A percentile compares a stretch with the other conserved stretches of the same genome.
Evolutionary conservation across 306 rosid species (phyloP).

Genomic region (Cicer judaicum): DNA sequence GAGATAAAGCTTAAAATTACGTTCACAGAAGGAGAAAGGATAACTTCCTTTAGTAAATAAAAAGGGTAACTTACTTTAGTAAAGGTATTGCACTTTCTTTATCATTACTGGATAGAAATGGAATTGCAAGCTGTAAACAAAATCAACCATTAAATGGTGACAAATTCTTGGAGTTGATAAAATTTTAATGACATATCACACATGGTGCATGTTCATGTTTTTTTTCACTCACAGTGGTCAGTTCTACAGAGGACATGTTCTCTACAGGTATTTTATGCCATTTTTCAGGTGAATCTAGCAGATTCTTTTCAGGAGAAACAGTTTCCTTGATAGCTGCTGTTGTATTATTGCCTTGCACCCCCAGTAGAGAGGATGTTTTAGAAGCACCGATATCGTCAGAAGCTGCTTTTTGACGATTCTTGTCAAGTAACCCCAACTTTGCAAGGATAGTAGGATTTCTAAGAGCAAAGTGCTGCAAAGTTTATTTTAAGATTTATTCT

Average conservation of each 20-base stretch:
- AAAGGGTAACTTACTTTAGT: slow-evolving; percentile 62
- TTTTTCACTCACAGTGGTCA: slow-evolving; percentile 66
- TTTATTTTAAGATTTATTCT: slow-evolving; percentile 30
- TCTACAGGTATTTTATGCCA: slow-evolving; percentile 57
- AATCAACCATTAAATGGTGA: slow-evolving; percentile 25
- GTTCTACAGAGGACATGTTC: slow-evolving; percentile 68
- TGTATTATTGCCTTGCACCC: slow-evolving; percentile 54
- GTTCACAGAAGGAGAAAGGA: background rate
- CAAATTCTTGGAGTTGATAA: slow-evolving; percentile 29
- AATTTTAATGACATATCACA: slow-evolving; percentile 22
- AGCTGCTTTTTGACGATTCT: slow-evolving; percentile 43
- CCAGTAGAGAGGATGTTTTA: slow-evolving; percentile 43
- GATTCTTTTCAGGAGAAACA: slow-evolving; percentile 46
- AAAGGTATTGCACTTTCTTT: slow-evolving; percentile 74
- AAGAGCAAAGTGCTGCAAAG: slow-evolving; percentile 73
- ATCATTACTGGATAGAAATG: slow-evolving; percentile 58
- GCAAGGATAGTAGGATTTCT: slow-evolving; percentile 71
- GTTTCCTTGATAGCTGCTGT: slow-evolving; percentile 43
- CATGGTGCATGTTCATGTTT: slow-evolving; percentile 36
- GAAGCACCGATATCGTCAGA: slow-evolving; percentile 49
- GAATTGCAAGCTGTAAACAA: slow-evolving; percentile 76
- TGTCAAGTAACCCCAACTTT: slow-evolving; percentile 68
- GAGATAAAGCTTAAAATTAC: slow-evolving; percentile 26
- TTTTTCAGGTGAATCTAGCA: slow-evolving; percentile 58
- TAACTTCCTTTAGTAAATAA: background rate